Evolutionary conservation across 805 yeast genomes (phyloP).

Genomic region (Pichia sporocuriosa): DNA sequence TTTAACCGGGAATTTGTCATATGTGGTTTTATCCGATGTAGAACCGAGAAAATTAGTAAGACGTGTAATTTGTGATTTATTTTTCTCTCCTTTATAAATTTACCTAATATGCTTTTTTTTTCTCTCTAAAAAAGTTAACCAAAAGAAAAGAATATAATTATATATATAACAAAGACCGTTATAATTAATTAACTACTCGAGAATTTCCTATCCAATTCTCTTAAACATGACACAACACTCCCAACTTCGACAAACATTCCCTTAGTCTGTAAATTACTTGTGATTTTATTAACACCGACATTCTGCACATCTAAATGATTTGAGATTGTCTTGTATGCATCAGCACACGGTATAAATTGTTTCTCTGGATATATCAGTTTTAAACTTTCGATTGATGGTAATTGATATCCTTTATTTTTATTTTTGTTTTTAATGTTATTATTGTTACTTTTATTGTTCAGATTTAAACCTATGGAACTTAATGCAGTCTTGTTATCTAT

Average conservation of each 20-base stretch:
- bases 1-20: too few relatives aligned
- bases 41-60: too few relatives aligned
- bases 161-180: too few relatives aligned
- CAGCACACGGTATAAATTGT: slow-evolving; percentile 77
- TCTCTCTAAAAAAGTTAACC: background rate
- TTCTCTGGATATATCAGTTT: slow-evolving; percentile 32
- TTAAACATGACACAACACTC: slow-evolving; percentile 74
- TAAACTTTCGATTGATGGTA: slow-evolving; percentile 24
- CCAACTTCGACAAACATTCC: slow-evolving; percentile 93
- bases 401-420: slow-evolving; percentile 5
- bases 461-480: background rate
- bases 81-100: too few relatives aligned
- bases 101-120: too few relatives aligned
- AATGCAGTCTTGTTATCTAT: background rate
- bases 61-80: too few relatives aligned
- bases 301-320: slow-evolving; percentile 71
- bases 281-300: slow-evolving; percentile 67
- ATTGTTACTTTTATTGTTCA: background rate
- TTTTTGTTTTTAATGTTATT: background rate
- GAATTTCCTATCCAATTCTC: slow-evolving; percentile 67
- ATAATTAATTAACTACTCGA: background rate
- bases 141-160: background rate
- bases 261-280: slow-evolving; percentile 66
- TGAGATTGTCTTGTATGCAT: slow-evolving; percentile 81
- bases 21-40: too few relatives aligned